Conservation (phyloP, 192 early-diverging fungal species). For the Rhizophagus clarus region DNA sequence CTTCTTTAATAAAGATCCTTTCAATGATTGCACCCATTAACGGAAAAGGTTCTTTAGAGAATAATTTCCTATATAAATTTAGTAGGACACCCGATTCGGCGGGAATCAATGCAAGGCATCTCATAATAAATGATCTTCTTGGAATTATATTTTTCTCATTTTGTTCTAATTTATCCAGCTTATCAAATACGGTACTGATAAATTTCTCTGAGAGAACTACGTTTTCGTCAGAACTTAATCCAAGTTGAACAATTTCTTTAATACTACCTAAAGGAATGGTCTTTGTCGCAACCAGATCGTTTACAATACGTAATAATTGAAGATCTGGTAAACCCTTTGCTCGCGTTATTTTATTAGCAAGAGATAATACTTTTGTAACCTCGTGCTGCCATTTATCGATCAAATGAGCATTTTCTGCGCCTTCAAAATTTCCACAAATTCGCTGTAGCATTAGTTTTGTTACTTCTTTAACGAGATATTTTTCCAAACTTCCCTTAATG, state of each 20-base stretch:
- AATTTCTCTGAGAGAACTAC: constrained; percentile 9
- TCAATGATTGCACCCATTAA: constrained; percentile 7
- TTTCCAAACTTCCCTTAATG: constrained; percentile 3
- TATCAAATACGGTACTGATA: not conserved
- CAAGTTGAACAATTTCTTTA: not conserved
- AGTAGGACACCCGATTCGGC: not conserved
- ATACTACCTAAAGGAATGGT: constrained; percentile 1
- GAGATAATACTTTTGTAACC: constrained; percentile 16
- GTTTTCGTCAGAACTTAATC: not conserved
- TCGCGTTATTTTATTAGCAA: not conserved
- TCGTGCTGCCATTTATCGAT: not conserved
- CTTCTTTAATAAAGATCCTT: not conserved
- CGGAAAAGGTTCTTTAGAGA: constrained; percentile 8
- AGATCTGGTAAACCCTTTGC: not conserved
- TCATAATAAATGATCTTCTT: not conserved
- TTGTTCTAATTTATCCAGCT: constrained; percentile 11
- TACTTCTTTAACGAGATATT: not conserved
- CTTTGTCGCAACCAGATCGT: constrained; percentile 25
- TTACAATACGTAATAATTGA: not conserved
- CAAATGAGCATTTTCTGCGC: not conserved
- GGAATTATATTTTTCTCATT: constrained; percentile 18
- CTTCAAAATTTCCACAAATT: not conserved
- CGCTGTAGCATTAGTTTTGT: not conserved
- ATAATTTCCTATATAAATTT: constrained; percentile 6
- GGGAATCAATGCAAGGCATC: constrained; percentile 6